Conservation (phyloP, 2,329 filamentous ascomycete genomes). For the Hypomyces perniciosus region DNA sequence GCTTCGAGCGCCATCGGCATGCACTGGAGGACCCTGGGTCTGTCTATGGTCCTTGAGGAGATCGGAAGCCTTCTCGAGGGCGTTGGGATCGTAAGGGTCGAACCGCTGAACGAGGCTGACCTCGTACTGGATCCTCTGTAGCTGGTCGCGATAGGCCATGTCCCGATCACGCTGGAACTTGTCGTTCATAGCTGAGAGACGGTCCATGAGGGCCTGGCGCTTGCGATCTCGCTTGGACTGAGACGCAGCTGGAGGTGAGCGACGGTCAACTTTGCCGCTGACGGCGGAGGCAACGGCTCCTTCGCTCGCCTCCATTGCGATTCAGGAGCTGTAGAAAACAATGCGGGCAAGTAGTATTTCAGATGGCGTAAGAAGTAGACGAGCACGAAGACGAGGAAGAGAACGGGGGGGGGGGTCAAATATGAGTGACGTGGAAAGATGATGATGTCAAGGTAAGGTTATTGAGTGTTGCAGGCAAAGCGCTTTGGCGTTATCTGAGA, state of each 20-base stretch:
- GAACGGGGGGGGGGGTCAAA: not conserved
- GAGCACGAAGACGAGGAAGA: not conserved
- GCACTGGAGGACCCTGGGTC: slow-evolving; percentile 33
- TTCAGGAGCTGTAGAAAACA: not conserved
- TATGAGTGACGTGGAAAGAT: not conserved
- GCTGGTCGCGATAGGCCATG: slow-evolving; percentile 77
- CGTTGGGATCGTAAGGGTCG: slow-evolving; percentile 68
- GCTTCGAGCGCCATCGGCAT: slow-evolving; percentile 43
- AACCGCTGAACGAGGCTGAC: slow-evolving; percentile 80
- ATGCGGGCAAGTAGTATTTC: too few species aligned
- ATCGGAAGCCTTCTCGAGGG: slow-evolving; percentile 65
- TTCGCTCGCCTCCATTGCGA: slow-evolving; percentile 36
- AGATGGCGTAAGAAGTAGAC: too few species aligned
- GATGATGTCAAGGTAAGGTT: not conserved
- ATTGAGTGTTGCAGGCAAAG: not conserved
- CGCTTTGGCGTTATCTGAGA: not conserved
- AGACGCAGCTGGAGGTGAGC: slow-evolving; percentile 32
- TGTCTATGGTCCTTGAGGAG: slow-evolving; percentile 51
- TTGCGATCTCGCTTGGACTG: slow-evolving; percentile 86
- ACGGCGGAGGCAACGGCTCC: slow-evolving; percentile 27
- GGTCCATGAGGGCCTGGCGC: slow-evolving; percentile 74
- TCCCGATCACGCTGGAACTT: slow-evolving; percentile 78
- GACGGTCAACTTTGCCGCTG: slow-evolving; percentile 29
- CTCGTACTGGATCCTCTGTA: slow-evolving; percentile 87
- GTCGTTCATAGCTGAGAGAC: slow-evolving; percentile 67